Evolutionary conservation across 345 rosid species (phyloP).

Genomic region (Pugionium dolabratum): DNA sequence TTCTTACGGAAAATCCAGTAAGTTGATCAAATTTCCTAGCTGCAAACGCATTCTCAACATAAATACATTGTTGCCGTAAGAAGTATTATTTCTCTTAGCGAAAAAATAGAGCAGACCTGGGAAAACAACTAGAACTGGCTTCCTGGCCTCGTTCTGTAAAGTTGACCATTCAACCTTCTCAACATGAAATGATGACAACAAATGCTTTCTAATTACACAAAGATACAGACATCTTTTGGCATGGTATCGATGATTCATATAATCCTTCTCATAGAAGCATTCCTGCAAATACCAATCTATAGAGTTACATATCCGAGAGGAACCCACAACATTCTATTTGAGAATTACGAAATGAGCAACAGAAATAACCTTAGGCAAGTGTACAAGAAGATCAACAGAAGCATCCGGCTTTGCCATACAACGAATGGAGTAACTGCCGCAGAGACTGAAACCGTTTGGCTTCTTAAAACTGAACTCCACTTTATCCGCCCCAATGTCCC

Average conservation of each 20-base stretch:
- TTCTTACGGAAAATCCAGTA: slow-evolving; percentile 60
- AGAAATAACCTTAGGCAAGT: slow-evolving; percentile 69
- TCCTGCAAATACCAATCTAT: slow-evolving; percentile 51
- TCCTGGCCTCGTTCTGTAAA: slow-evolving; percentile 83
- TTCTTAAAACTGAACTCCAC: slow-evolving; percentile 75
- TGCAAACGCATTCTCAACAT: slow-evolving; percentile 38
- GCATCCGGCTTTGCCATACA: slow-evolving; percentile 66
- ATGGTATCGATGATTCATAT: slow-evolving; percentile 81
- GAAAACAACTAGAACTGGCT: slow-evolving; percentile 70
- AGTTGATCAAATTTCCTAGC: slow-evolving; percentile 52
- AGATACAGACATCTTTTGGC: slow-evolving; percentile 87
- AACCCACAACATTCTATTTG: not conserved
- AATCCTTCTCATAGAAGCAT: slow-evolving; percentile 86
- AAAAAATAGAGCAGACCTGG: slow-evolving; percentile 55
- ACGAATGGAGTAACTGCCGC: slow-evolving; percentile 71
- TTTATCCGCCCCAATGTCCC: slow-evolving; percentile 78
- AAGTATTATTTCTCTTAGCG: not conserved
- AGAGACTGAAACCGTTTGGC: slow-evolving; percentile 60
- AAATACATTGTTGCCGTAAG: not conserved
- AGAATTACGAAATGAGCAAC: slow-evolving; percentile 10
- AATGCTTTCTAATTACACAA: slow-evolving; percentile 64
- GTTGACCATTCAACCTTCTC: slow-evolving; percentile 78
- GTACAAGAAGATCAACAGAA: slow-evolving; percentile 66
- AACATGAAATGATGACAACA: slow-evolving; percentile 49
- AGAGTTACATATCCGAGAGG: not conserved